Evolutionary conservation across 202 grass and related monocot species (phyloP), one percentile per base, ranked within the genome.

Genomic region (Dendrocalamus latiflorus): DNA sequence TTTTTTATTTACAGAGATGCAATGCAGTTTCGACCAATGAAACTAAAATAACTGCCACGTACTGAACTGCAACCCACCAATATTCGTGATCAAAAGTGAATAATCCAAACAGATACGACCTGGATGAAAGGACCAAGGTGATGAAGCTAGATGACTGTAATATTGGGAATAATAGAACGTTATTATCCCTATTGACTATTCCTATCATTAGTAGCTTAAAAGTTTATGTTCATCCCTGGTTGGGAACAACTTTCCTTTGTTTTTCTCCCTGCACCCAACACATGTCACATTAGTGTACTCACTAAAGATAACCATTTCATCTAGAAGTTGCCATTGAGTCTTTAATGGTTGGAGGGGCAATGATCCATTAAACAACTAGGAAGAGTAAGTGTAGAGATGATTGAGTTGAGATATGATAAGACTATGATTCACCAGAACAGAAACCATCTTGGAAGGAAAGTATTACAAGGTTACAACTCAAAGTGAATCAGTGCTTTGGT

Each of bases 41-140:
- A 76, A 83, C 45, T 74, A 65, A 64, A 62, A 85, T 70, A 70
- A 34, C 20, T 58, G 39, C 14, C 25, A 78, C n/a, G 13, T 78
- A 44, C 62, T 38, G 49, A 71, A 70, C 24, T 57, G 18, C 15
- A 4, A 41, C 16, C n/a, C 63, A 80, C 15, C 56, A 54, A 24
- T 12, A 42, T 56, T 68, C 34, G 56, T 67, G 21, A 68, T 30
- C 51, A 56, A 68, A 26, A 30, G 34, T 68, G 49, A 33, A 42
- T 80, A 68, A 68, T 68, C 63, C 77, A 56, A 56, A 68, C 21
- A 68, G 14, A 79, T 79, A 72, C 42, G 14, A 18, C 26, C 26
- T 62, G 41, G 55, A 72, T 49, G 54, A 49, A 70, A 71, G 49
- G 20, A 63, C 36, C 24, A 16, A 76, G 66, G 41, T 81, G 69